Conservation (phyloP, 2,329 filamentous ascomycete genomes). For the Aspergillus melleus region DNA sequence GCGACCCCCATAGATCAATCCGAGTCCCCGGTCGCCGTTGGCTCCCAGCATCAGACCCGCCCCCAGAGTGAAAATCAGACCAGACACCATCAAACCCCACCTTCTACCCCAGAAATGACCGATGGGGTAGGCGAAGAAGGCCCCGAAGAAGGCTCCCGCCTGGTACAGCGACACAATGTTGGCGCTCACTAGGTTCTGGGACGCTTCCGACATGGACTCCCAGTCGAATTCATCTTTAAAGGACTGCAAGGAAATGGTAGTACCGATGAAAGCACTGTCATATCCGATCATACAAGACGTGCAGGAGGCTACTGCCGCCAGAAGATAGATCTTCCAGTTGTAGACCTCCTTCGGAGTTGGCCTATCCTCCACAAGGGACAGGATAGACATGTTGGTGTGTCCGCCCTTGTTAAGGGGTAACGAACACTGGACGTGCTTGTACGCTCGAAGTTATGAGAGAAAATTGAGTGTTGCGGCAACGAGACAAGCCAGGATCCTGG, state of each 20-base stretch:
- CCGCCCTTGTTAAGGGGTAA: not conserved
- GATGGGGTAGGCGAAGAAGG: conserved; percentile 66
- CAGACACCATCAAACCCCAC: conserved; percentile 62
- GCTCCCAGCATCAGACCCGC: conserved; percentile 72
- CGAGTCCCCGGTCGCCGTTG: conserved; percentile 62
- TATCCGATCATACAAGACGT: conserved; percentile 62
- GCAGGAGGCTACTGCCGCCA: conserved; percentile 56
- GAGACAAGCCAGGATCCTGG: not conserved
- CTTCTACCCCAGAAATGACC: conserved; percentile 68
- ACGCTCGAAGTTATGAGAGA: not conserved
- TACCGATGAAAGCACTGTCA: conserved; percentile 77
- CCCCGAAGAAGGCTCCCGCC: conserved; percentile 80
- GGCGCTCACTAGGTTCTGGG: conserved; percentile 58
- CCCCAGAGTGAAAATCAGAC: conserved; percentile 66
- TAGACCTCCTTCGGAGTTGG: conserved; percentile 60
- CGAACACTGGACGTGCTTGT: not conserved
- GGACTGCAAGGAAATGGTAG: conserved; percentile 68
- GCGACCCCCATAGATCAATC: conserved; percentile 58
- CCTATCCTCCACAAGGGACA: conserved; percentile 45
- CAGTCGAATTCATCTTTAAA: conserved; percentile 71
- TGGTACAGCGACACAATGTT: conserved; percentile 83
- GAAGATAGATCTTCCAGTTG: conserved; percentile 60
- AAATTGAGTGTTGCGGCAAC: not conserved
- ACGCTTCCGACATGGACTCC: conserved; percentile 42
- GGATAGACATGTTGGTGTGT: conserved; percentile 37